phyloP scores from a whole-genome alignment of 768 basidiomycete genomes.

The Porphyrellus cyaneotinctus region DNA sequence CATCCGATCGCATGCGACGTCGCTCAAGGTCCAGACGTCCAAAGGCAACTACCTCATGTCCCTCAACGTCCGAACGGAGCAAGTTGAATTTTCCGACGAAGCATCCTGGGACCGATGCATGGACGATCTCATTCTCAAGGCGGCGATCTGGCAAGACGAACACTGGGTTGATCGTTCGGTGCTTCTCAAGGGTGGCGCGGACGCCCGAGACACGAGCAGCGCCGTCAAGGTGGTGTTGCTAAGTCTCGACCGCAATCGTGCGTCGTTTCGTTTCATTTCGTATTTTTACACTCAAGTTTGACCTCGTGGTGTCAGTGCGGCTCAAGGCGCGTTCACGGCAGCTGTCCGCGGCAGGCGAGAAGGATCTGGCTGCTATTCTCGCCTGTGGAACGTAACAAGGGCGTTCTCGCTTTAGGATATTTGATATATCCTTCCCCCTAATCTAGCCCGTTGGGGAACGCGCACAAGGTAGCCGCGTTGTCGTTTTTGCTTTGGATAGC shows the following conservation, averaged over 20 bases:
- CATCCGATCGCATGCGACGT: conserved; percentile 66
- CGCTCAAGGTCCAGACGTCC: conserved; percentile 92
- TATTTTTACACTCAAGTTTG: conserved; percentile 8
- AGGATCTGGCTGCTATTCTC: conserved; percentile 74
- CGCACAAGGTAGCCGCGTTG: not conserved
- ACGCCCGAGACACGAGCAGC: conserved; percentile 36
- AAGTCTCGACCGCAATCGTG: conserved; percentile 89
- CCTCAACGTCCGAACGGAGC: conserved; percentile 78
- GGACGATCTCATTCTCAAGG: conserved; percentile 93
- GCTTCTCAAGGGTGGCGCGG: conserved; percentile 47
- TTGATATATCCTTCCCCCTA: not conserved
- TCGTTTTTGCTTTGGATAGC: conserved; percentile 10
- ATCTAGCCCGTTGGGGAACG: conserved; percentile 4
- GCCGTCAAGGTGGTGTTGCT: conserved; percentile 84
- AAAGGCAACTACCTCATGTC: conserved; percentile 90
- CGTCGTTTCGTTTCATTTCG: conserved; percentile 32
- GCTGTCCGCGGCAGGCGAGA: conserved; percentile 80
- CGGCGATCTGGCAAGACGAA: conserved; percentile 89
- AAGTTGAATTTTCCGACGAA: conserved; percentile 63
- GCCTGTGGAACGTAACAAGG: conserved; percentile 29
- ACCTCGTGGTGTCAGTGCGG: conserved; percentile 55
- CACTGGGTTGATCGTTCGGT: conserved; percentile 86
- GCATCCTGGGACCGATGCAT: conserved; percentile 65
- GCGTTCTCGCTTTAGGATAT: not conserved
- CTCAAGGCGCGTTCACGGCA: conserved; percentile 87